phyloP scores from a whole-genome alignment of 345 rosid species.

The Mangifera indica region DNA sequence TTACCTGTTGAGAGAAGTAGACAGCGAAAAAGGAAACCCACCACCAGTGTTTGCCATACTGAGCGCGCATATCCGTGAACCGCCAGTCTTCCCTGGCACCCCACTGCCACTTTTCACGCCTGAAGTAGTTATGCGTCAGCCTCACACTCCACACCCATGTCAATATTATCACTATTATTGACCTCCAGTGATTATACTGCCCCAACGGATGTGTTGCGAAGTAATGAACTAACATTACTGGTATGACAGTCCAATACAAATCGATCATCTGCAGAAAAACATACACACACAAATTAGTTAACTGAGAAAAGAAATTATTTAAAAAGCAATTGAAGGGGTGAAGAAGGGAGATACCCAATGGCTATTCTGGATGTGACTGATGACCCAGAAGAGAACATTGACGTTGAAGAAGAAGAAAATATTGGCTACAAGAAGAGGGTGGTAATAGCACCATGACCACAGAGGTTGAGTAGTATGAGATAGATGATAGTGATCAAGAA shows the following conservation, averaged over 20 bases:
- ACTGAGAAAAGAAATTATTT: neutral
- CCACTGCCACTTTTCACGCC: conserved; percentile 98
- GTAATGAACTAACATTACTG: conserved; percentile 75
- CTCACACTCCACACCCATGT: conserved; percentile 87
- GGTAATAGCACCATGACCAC: conserved; percentile 73
- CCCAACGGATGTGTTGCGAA: conserved; percentile 71
- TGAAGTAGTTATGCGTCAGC: conserved; percentile 79
- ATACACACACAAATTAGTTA: conserved; percentile 1
- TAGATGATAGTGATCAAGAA: conserved; percentile 42
- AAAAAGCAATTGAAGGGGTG: neutral
- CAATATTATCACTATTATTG: conserved; percentile 51
- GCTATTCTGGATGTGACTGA: conserved; percentile 67
- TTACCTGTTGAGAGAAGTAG: conserved; percentile 87
- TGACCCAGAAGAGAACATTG: conserved; percentile 87
- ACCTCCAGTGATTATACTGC: conserved; percentile 61
- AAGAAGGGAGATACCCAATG: conserved; percentile 59
- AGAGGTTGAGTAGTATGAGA: conserved; percentile 29
- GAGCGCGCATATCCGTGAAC: conserved; percentile 71
- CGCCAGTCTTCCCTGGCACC: conserved; percentile 98
- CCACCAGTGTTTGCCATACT: conserved; percentile 62
- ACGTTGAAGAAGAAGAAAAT: conserved; percentile 87
- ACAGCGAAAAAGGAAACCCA: conserved; percentile 46
- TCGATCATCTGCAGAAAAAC: conserved; percentile 68
- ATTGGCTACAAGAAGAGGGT: conserved; percentile 78
- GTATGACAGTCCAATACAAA: conserved; percentile 92